Percentiles rank a stretch among this genome's conserved stretches.
Conservation (phyloP, 805 yeast genomes). For the Kluyveromyces nonfermentans region DNA sequence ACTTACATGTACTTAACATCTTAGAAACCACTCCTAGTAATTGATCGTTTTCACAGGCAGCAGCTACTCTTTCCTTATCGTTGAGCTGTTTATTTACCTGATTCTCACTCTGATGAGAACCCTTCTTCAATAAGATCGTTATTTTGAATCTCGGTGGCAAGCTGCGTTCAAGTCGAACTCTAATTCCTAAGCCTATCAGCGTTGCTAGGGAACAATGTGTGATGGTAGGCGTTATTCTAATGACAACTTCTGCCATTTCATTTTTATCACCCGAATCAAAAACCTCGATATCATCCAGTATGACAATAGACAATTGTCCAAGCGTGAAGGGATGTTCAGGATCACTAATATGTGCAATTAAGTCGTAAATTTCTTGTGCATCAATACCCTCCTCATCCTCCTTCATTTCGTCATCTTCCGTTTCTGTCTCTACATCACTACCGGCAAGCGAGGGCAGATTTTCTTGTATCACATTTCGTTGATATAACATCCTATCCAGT, state of each 20-base stretch:
- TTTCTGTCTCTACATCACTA: slow-evolving; percentile 16
- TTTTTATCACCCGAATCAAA: slow-evolving; percentile 43
- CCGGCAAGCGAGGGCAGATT: slow-evolving; percentile 20
- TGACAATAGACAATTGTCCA: slow-evolving; percentile 92
- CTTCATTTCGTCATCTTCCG: slow-evolving; percentile 9
- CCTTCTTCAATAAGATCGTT: slow-evolving; percentile 72
- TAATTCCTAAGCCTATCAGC: slow-evolving; percentile 85
- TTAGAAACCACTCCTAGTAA: slow-evolving; percentile 79
- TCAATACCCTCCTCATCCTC: slow-evolving; percentile 56
- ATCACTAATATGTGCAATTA: slow-evolving; percentile 80
- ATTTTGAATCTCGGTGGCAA: slow-evolving; percentile 79
- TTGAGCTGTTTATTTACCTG: slow-evolving; percentile 95
- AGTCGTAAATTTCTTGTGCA: slow-evolving; percentile 80
- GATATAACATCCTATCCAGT: slow-evolving; percentile 18
- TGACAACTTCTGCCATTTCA: slow-evolving; percentile 63
- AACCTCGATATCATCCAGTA: slow-evolving; percentile 69
- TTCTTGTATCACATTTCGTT: not conserved
- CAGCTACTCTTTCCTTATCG: slow-evolving; percentile 96
- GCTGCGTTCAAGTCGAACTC: slow-evolving; percentile 84
- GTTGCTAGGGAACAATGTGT: slow-evolving; percentile 97
- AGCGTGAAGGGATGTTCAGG: slow-evolving; percentile 96
- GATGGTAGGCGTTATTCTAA: slow-evolving; percentile 91
- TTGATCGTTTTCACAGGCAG: slow-evolving; percentile 97
- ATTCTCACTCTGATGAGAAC: slow-evolving; percentile 89
- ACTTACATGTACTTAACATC: slow-evolving; percentile 77